Conservation (phyloP, 192 early-diverging fungal genomes). For the Coemansia guatemalensis region DNA sequence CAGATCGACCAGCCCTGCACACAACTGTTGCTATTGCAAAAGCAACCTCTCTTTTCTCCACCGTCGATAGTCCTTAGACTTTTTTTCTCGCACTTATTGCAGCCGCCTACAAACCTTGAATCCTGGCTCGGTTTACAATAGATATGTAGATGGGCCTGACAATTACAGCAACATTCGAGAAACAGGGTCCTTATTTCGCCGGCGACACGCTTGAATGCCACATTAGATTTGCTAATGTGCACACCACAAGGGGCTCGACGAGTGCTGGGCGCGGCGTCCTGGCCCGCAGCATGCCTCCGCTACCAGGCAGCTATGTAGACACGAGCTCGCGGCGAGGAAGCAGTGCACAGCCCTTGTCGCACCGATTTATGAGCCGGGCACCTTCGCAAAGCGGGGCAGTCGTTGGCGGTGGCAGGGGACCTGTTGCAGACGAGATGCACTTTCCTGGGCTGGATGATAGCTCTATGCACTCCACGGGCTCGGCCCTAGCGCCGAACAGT, state of each 20-base stretch:
- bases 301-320: constrained; percentile 1
- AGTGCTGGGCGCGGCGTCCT: neutral
- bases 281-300: neutral
- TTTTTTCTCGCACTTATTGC: neutral
- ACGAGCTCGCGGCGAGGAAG: constrained; percentile 4
- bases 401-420: neutral
- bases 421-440: constrained; percentile 1
- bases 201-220: constrained; percentile 54
- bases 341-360: constrained; percentile 9
- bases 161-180: constrained; percentile 52
- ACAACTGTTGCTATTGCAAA: neutral
- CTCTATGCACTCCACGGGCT: constrained; percentile 20
- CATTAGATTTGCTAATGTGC: constrained; percentile 46
- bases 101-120: neutral
- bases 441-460: constrained; percentile 19
- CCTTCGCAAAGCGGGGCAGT: neutral
- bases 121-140: neutral
- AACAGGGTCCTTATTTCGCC: constrained; percentile 53
- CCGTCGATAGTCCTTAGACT: neutral
- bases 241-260: constrained; percentile 10
- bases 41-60: neutral
- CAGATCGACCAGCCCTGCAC: neutral
- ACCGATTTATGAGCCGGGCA: constrained; percentile 6
- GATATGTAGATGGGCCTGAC: constrained; percentile 44
- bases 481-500: constrained; percentile 3